A percentile compares a stretch with the other conserved stretches of the same genome.
phyloP scores from a whole-genome alignment of 768 basidiomycete species.

The Amanita fuliginea region DNA sequence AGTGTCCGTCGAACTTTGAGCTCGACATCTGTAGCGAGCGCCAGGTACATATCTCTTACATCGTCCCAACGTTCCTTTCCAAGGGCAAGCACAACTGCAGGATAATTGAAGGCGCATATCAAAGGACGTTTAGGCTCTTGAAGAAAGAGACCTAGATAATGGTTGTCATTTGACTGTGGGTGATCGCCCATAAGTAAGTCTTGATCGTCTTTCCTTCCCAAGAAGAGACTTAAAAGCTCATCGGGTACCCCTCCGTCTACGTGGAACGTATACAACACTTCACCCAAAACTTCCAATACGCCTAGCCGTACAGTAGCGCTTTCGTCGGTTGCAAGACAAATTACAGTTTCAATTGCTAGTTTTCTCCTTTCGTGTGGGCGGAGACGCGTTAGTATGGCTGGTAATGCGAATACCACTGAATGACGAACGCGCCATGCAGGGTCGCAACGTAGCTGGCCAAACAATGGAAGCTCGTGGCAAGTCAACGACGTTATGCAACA shows the following conservation, averaged over 20 bases:
- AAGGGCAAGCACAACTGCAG: slow-evolving; percentile 78
- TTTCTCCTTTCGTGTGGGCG: slow-evolving; percentile 41
- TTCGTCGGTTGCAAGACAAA: slow-evolving; percentile 53
- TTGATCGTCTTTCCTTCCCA: slow-evolving; percentile 44
- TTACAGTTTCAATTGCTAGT: slow-evolving; percentile 56
- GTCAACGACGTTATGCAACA: slow-evolving; percentile 1
- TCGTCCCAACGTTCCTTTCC: slow-evolving; percentile 67
- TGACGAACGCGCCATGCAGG: slow-evolving; percentile 75
- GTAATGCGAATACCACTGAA: slow-evolving; percentile 77
- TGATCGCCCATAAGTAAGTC: background rate
- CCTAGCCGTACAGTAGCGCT: slow-evolving; percentile 63
- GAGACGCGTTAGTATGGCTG: slow-evolving; percentile 65
- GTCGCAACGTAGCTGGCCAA: slow-evolving; percentile 61
- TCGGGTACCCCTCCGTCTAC: slow-evolving; percentile 56
- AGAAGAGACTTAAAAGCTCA: slow-evolving; percentile 66
- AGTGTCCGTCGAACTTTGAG: slow-evolving; percentile 66
- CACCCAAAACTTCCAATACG: slow-evolving; percentile 79
- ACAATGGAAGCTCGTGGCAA: slow-evolving; percentile 59
- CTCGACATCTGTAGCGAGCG: slow-evolving; percentile 48
- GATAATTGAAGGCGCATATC: slow-evolving; percentile 84
- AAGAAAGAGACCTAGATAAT: slow-evolving; percentile 31
- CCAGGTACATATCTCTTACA: slow-evolving; percentile 55
- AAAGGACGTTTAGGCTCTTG: slow-evolving; percentile 63
- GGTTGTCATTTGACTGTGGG: slow-evolving; percentile 5
- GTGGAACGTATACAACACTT: slow-evolving; percentile 78